A percentile compares a stretch with the other conserved stretches of the same genome.
Evolutionary conservation across 192 early-diverging fungal species (phyloP).

Genomic region (Jimgerdemannia lactiflua): DNA sequence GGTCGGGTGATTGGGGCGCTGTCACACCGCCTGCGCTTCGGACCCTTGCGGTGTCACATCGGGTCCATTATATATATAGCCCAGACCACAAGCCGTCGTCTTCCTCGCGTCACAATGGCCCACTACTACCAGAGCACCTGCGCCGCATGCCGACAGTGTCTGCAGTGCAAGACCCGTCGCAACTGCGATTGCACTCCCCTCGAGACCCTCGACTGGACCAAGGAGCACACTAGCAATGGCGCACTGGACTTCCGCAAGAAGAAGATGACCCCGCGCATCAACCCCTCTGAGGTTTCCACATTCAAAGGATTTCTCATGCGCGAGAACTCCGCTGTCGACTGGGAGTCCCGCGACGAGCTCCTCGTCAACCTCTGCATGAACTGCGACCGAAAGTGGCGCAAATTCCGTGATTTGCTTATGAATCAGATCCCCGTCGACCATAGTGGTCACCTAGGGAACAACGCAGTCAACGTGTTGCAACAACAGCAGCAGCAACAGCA

Average conservation of each 20-base stretch:
- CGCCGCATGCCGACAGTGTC: slow-evolving; percentile 17
- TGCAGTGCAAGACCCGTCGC: slow-evolving; percentile 13
- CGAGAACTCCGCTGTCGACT: slow-evolving; percentile 12
- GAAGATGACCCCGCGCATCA: slow-evolving; percentile 10
- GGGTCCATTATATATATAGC: no score
- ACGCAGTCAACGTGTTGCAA: not conserved
- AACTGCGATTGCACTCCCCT: slow-evolving; percentile 13
- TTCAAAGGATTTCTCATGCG: slow-evolving; percentile 3
- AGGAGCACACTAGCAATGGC: slow-evolving; percentile 17
- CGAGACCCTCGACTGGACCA: slow-evolving; percentile 9
- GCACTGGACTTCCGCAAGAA: slow-evolving; percentile 19
- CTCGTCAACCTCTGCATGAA: slow-evolving; percentile 19
- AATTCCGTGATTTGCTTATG: slow-evolving; percentile 10
- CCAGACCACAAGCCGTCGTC: no score
- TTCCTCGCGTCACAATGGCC: slow-evolving; percentile 5
- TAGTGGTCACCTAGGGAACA: not conserved
- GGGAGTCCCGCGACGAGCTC: slow-evolving; percentile 11
- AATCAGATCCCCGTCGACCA: slow-evolving; percentile 1
- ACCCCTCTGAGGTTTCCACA: slow-evolving; percentile 10
- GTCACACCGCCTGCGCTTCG: no score
- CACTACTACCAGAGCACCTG: slow-evolving; percentile 16
- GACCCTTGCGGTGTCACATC: no score
- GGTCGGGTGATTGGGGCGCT: no score
- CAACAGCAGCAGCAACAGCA: slow-evolving; percentile 2
- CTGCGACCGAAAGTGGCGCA: slow-evolving; percentile 22